These are phyloP conservation scores for Vachellia collinsii DNA, from an alignment of 306 rosid species.

Conservation along the genomic window DNA sequence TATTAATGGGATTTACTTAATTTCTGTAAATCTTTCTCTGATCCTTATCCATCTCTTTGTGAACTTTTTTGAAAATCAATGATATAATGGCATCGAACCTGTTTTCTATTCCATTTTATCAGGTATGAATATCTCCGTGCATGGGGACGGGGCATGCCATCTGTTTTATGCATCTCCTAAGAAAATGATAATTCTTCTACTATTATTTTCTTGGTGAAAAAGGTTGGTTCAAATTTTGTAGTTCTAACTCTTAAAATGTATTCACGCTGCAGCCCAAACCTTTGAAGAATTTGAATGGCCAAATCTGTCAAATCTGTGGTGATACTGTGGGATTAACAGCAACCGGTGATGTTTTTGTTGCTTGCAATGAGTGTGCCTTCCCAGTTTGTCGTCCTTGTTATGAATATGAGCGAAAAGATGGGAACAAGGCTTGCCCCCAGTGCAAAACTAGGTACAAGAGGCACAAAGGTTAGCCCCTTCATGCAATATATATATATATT, in stretches of 20 bases:
- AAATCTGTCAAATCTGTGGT: slow-evolving; percentile 90
- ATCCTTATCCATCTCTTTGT: background rate
- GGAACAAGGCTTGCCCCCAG: slow-evolving; percentile 84
- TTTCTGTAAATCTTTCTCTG: background rate
- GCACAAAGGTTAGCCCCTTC: slow-evolving; percentile 68
- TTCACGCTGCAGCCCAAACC: slow-evolving; percentile 70
- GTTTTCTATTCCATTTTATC: background rate
- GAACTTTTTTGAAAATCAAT: background rate
- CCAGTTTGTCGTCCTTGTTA: slow-evolving; percentile 89
- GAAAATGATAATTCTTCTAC: background rate
- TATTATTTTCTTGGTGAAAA: background rate
- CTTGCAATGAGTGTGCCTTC: slow-evolving; percentile 95
- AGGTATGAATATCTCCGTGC: background rate
- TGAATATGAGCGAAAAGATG: slow-evolving; percentile 81
- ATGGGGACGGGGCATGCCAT: background rate
- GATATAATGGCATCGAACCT: background rate
- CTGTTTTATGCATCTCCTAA: background rate
- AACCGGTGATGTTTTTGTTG: slow-evolving; percentile 77
- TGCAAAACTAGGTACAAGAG: slow-evolving; percentile 90
- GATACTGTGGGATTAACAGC: slow-evolving; percentile 81
- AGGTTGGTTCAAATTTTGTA: background rate
- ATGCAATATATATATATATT: background rate
- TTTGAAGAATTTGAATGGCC: slow-evolving; percentile 74
- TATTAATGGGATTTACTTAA: background rate
- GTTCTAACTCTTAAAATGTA: slow-evolving; percentile 28